Percentiles rank a stretch among this genome's conserved stretches.
Conservation (phyloP, 805 yeast genomes). For the Blastobotrys americana region DNA sequence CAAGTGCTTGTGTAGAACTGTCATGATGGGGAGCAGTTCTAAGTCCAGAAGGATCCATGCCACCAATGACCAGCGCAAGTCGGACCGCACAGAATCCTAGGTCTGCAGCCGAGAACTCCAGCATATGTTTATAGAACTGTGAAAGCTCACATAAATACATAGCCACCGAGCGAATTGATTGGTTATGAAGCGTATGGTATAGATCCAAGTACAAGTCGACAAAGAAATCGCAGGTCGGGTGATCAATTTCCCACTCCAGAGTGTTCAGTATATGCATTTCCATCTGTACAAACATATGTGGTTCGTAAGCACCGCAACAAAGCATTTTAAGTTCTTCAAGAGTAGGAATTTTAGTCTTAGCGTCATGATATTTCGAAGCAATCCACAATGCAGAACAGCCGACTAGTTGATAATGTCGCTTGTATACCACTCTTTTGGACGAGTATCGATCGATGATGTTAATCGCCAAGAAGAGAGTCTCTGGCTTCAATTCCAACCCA, state of each 20-base stretch:
- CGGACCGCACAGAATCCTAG: slow-evolving; percentile 32
- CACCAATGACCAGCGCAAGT: slow-evolving; percentile 24
- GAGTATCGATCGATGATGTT: slow-evolving; percentile 86
- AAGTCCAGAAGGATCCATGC: not conserved
- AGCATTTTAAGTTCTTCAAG: slow-evolving; percentile 61
- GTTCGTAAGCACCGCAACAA: slow-evolving; percentile 61
- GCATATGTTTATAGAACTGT: slow-evolving; percentile 27
- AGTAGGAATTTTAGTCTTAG: slow-evolving; percentile 68
- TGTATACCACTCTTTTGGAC: slow-evolving; percentile 73
- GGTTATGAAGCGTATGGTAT: slow-evolving; percentile 6
- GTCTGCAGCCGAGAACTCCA: slow-evolving; percentile 26
- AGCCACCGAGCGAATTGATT: slow-evolving; percentile 19
- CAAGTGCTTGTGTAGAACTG: not conserved
- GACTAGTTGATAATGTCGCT: slow-evolving; percentile 83
- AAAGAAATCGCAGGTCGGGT: slow-evolving; percentile 50
- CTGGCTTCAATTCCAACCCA: slow-evolving; percentile 56
- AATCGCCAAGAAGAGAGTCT: slow-evolving; percentile 59
- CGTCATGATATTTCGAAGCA: slow-evolving; percentile 76
- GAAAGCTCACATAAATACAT: slow-evolving; percentile 33
- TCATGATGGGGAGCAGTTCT: not conserved
- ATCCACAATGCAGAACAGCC: slow-evolving; percentile 92
- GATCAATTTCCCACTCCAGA: slow-evolving; percentile 64
- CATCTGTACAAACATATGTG: slow-evolving; percentile 62
- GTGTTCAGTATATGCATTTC: slow-evolving; percentile 66
- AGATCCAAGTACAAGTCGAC: slow-evolving; percentile 25